These are phyloP conservation scores for Alternaria sp. DNA, from an alignment of 2,329 filamentous ascomycete genomes.

Conservation along the genomic window DNA sequence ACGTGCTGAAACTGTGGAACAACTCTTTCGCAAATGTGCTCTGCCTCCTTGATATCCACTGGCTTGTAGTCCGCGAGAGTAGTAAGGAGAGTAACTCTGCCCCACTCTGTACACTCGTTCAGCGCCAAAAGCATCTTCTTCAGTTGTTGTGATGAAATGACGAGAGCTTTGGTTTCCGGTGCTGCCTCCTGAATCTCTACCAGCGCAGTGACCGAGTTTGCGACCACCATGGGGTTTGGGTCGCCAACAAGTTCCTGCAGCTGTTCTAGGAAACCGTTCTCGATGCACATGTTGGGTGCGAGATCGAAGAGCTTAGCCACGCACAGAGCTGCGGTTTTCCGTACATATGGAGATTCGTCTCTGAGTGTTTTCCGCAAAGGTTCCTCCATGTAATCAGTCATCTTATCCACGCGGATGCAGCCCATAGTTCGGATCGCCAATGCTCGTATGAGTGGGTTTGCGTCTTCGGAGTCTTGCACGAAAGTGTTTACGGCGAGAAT, in stretches of 20 bases:
- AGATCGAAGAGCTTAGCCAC: conserved; percentile 98
- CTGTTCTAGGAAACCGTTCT: conserved; percentile 94
- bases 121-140: conserved; percentile 97
- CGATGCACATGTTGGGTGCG: conserved; percentile 89
- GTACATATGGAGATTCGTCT: conserved; percentile 97
- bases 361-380: conserved; percentile 92
- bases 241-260: conserved; percentile 96
- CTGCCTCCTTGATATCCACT: conserved; percentile 89
- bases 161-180: conserved; percentile 86
- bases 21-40: conserved; percentile 97
- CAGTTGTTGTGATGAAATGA: conserved; percentile 81
- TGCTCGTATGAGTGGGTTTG: conserved; percentile 93
- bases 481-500: conserved; percentile 99
- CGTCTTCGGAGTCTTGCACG: conserved; percentile 98
- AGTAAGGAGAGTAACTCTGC: conserved; percentile 88
- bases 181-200: conserved; percentile 90
- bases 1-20: conserved; percentile 98
- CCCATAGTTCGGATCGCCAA: conserved; percentile 98
- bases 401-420: conserved; percentile 97
- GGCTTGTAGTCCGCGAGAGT: conserved; percentile 89
- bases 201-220: conserved; percentile 93
- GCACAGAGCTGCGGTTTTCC: conserved; percentile 97
- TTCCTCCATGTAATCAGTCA: conserved; percentile 99
- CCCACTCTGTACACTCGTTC: conserved; percentile 99
- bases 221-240: conserved; percentile 98